These are phyloP conservation scores for Penicillium digitatum DNA, from an alignment of 2,329 filamentous ascomycete genomes.

Conservation along the genomic window DNA sequence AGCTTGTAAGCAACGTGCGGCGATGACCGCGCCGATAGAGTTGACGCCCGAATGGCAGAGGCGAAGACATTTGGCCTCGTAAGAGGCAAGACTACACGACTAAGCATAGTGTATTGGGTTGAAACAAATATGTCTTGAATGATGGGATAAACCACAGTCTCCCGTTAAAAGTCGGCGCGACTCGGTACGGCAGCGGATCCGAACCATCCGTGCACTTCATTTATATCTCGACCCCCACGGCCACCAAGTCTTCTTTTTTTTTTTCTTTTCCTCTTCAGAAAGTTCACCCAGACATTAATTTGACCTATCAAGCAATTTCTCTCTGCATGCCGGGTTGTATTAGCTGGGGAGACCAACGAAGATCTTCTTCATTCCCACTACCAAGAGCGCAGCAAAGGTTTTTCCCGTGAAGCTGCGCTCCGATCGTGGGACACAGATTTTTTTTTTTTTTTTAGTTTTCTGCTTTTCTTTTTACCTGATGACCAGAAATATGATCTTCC, in stretches of 20 bases:
- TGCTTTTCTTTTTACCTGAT: constrained; percentile 1
- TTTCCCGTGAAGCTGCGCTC: constrained; percentile 46
- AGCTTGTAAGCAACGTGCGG: constrained; percentile 38
- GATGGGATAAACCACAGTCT: constrained; percentile 14
- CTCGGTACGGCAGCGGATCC: constrained; percentile 20
- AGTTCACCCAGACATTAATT: constrained; percentile 57
- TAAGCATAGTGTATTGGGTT: constrained; percentile 39
- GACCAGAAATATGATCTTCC: constrained; percentile 22
- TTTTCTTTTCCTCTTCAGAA: constrained; percentile 49
- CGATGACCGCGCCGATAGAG: constrained; percentile 31
- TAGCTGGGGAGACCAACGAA: constrained; percentile 49
- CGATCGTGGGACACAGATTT: constrained; percentile 47
- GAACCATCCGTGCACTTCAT: constrained; percentile 25
- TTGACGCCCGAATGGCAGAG: constrained; percentile 34
- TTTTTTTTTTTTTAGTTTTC: constrained; percentile 15
- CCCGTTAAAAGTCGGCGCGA: constrained; percentile 32
- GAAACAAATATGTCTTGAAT: constrained; percentile 6
- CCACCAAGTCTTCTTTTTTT: constrained; percentile 29
- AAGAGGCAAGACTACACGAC: constrained; percentile 44
- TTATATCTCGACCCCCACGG: constrained; percentile 5
- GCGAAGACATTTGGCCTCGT: constrained; percentile 41
- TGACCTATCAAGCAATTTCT: constrained; percentile 51
- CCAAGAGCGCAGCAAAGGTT: constrained; percentile 50
- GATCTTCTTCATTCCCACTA: constrained; percentile 39
- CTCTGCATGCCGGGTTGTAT: constrained; percentile 58